These are phyloP conservation scores for Fusarium anthophilum DNA, from an alignment of 2,329 filamentous ascomycete species.

Conservation along the genomic window DNA sequence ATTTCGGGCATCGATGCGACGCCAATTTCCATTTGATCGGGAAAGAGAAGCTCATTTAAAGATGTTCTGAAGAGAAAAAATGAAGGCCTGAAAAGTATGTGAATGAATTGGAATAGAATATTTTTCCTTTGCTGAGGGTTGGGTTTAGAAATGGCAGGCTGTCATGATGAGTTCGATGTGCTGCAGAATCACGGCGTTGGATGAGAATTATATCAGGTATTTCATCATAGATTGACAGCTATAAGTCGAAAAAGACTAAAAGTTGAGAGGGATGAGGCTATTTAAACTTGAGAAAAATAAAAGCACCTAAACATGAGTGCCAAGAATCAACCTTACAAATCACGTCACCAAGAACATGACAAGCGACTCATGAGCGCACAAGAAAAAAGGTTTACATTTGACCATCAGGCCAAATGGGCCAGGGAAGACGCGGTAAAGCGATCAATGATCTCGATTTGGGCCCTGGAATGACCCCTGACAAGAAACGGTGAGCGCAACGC, in stretches of 20 bases:
- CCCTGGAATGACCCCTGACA: constrained; percentile 11
- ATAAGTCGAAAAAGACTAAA: accelerated
- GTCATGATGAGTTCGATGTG: neutral
- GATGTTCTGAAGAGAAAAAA: accelerated
- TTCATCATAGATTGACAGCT: accelerated
- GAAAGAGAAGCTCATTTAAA: neutral
- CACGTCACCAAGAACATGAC: neutral
- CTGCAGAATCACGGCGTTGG: neutral
- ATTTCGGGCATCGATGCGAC: neutral
- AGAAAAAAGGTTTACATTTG: neutral
- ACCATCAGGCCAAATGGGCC: neutral
- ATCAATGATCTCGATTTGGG: neutral
- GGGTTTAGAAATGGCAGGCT: neutral
- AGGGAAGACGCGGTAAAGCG: neutral
- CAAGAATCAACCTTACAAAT: neutral
- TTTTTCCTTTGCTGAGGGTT: neutral
- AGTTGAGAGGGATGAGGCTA: accelerated
- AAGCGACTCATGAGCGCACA: neutral
- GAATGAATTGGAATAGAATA: too few species aligned
- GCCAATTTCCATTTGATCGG: neutral
- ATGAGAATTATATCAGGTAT: accelerated
- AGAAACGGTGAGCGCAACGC: constrained; percentile 21
- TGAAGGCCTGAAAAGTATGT: accelerated
- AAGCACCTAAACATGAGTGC: neutral
- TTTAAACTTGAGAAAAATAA: too few species aligned